Base-by-base conservation (phyloP, 2,329 filamentous ascomycete species). In the Penicillium sp. region DNA sequence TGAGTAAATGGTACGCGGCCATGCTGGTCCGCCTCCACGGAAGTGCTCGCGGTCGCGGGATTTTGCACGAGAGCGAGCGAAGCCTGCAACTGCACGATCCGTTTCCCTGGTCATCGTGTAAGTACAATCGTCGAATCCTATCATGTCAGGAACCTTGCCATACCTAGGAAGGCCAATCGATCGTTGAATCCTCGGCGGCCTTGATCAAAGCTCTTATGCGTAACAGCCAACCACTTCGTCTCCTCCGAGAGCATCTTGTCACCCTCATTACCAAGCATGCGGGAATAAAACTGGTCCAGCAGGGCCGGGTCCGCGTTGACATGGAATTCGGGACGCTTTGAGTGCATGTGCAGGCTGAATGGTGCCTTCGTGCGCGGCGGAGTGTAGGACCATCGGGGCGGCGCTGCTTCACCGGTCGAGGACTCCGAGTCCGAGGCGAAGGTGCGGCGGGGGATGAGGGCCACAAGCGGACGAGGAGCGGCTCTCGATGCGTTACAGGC, bases 141-240 rank as follows among this genome's bases (percentile, higher is more conserved):
- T 20, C 15, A 3, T 24, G 12, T 37, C 3, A 29, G 10, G 20
- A 4, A 23, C 2, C 8, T 23, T 37, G 23, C 33, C 75, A 51
- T 80, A 95, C 89, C 92, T 46, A 95, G 76, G 65, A 88, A 90
- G n/a, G 90, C 88, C 70, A 98, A 76, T 55, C 89, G 82, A 65
- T 96, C 92, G 69, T 98, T 98, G 75, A 92, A 95, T 1, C 92
- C 92, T 77, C 91, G 85, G 65, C 89, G 80, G 45, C 91, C 93
- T 66, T 97, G 90, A 68, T 98, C 92, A 66, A 95, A 97, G 72
- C 90, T 96, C 81, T 97, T 97, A 72, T 97, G 93, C 58, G 93
- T 98, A 48, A 98, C 82, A 27, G 91, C 91, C 64, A 97, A 76
- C 93, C 93, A 98, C 75, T 96, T 97, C 54, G 93, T 78, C 74